phyloP scores from a whole-genome alignment of 2,329 filamentous ascomycete species.

The Colletotrichum theobromicola region DNA sequence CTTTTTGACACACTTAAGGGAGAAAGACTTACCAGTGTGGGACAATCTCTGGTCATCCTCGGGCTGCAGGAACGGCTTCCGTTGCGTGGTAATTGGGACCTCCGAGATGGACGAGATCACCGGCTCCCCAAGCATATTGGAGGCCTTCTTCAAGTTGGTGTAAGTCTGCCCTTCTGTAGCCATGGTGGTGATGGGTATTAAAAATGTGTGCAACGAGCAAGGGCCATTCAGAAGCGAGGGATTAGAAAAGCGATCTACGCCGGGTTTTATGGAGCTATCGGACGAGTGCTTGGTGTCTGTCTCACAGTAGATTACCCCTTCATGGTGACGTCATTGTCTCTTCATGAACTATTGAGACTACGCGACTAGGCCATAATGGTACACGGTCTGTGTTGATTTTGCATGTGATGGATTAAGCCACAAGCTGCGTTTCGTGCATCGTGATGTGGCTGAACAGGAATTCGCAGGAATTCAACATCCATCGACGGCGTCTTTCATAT shows the following conservation, averaged over 20 bases:
- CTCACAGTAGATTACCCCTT: neutral
- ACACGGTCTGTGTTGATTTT: neutral
- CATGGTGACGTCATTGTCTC: constrained; percentile 13
- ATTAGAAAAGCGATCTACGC: neutral
- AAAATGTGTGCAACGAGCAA: neutral
- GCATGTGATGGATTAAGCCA: constrained; percentile 1
- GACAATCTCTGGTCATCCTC: constrained; percentile 29
- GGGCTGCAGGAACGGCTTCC: constrained; percentile 33
- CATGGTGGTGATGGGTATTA: neutral
- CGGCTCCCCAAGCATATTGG: neutral
- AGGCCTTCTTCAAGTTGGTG: neutral
- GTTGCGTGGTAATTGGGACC: constrained; percentile 29
- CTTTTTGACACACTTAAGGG: neutral
- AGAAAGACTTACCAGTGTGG: constrained; percentile 26
- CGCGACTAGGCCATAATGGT: neutral
- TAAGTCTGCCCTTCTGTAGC: neutral
- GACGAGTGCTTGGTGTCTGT: neutral
- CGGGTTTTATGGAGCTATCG: neutral
- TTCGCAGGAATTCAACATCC: neutral
- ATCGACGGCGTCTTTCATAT: neutral
- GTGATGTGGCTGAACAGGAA: neutral
- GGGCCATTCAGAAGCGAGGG: neutral
- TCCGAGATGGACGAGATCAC: constrained; percentile 7
- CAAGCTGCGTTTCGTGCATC: neutral
- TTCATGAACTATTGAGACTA: neutral